Conservation (phyloP, 75 land plant genomes). For the Picea sitchensis region DNA sequence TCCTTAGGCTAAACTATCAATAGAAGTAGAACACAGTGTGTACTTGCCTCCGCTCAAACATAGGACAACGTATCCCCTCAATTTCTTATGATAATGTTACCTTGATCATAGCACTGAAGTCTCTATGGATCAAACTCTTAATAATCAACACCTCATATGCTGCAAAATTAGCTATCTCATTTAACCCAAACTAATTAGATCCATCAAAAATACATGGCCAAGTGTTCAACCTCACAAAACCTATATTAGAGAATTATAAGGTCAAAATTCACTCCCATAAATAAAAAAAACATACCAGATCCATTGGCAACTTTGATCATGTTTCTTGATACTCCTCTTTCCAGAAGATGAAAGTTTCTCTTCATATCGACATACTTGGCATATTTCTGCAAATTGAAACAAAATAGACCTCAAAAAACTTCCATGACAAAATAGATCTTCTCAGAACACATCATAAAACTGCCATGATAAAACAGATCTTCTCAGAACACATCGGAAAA, state of each 20-base stretch:
- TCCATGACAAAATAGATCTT: neutral
- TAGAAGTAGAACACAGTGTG: too few species aligned
- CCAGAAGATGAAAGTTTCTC: slow-evolving; percentile 83
- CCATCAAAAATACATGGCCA: neutral
- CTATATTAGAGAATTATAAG: neutral
- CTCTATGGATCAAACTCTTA: slow-evolving; percentile 84
- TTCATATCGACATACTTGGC: slow-evolving; percentile 86
- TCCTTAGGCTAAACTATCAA: too few species aligned
- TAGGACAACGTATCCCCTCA: too few species aligned
- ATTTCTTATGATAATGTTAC: slow-evolving; percentile 20
- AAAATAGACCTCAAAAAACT: neutral
- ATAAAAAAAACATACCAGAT: slow-evolving; percentile 41
- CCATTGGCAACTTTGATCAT: slow-evolving; percentile 74
- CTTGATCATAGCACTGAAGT: slow-evolving; percentile 90
- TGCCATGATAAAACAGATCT: too few species aligned
- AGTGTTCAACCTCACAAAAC: neutral
- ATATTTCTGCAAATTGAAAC: slow-evolving; percentile 55
- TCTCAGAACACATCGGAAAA: too few species aligned
- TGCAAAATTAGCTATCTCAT: slow-evolving; percentile 22
- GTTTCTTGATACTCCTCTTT: slow-evolving; percentile 88
- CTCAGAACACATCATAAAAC: neutral
- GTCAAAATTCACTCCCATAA: neutral
- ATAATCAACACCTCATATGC: slow-evolving; percentile 89
- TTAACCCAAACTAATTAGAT: too few species aligned
- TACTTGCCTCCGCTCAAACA: too few species aligned